These are phyloP conservation scores for Puccinia hordei DNA, from an alignment of 1,284 basidiomycete genomes.

Conservation along the genomic window DNA sequence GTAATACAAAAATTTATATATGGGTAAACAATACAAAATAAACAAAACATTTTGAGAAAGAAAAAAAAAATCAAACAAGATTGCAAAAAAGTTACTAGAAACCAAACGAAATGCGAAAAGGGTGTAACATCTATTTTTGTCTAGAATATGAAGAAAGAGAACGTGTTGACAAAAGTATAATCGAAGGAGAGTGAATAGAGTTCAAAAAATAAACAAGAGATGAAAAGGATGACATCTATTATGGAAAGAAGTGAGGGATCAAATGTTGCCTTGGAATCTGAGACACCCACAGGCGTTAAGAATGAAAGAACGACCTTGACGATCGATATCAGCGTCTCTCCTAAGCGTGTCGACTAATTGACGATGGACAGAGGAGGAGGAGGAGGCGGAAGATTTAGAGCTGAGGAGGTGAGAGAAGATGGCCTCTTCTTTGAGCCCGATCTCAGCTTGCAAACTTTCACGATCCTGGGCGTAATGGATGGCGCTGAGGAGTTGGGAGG, in stretches of 20 bases:
- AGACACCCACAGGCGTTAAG: slow-evolving; percentile 13
- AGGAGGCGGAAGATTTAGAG: not conserved
- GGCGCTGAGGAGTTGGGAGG: not conserved
- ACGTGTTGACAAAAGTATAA: no score
- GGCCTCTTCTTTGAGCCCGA: not conserved
- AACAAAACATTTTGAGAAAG: not conserved
- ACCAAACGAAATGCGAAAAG: not conserved
- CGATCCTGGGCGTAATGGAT: slow-evolving; percentile 7
- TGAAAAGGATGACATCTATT: not conserved
- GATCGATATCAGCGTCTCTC: slow-evolving; percentile 2
- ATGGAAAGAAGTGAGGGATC: not conserved
- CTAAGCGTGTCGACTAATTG: not conserved
- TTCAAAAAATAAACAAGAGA: not conserved
- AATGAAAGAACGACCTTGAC: not conserved
- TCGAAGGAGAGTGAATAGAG: no score
- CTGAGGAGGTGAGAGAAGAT: not conserved
- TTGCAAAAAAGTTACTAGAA: not conserved
- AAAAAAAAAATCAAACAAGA: not conserved
- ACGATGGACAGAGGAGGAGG: not conserved
- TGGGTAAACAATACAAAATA: not conserved
- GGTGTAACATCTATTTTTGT: no score
- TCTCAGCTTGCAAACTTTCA: slow-evolving; percentile 11
- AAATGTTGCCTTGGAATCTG: slow-evolving; percentile 10
- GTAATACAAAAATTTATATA: no score
- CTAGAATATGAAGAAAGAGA: no score